These are phyloP conservation scores for Ceriops decandra DNA, from an alignment of 345 rosid species.

Conservation along the genomic window DNA sequence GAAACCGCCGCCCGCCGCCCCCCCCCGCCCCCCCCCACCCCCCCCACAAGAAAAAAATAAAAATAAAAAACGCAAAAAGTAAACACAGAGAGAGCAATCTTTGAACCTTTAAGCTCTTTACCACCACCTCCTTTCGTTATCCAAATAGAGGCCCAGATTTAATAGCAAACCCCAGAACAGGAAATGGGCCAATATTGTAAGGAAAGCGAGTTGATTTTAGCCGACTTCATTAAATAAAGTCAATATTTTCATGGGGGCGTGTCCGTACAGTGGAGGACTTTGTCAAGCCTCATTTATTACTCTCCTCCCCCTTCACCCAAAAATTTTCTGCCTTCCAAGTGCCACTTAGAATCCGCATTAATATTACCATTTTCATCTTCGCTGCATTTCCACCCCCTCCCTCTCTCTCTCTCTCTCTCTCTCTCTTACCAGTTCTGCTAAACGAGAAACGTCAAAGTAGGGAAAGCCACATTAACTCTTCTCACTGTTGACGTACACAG, in stretches of 20 bases:
- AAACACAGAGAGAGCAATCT: no score
- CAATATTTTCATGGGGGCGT: conserved; percentile 9
- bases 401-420: not conserved
- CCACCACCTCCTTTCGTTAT: no score
- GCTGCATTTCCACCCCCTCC: conserved; percentile 18
- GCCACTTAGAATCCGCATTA: conserved; percentile 42
- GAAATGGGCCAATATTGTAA: not conserved
- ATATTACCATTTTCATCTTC: conserved; percentile 42
- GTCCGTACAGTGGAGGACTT: conserved; percentile 32
- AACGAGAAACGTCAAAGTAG: conserved; percentile 10
- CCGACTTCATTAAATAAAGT: not conserved
- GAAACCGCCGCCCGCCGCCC: no score
- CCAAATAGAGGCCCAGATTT: not conserved
- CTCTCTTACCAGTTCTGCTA: conserved; percentile 11
- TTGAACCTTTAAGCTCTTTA: no score
- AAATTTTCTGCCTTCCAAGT: conserved; percentile 20
- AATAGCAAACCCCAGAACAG: not conserved
- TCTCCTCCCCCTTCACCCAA: conserved; percentile 34
- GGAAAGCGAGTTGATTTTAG: not conserved
- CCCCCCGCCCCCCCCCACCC: no score
- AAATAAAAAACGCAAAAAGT: no score
- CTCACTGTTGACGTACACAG: conserved; percentile 24
- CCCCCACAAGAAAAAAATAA: no score
- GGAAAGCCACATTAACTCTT: conserved; percentile 25
- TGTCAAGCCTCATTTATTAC: conserved; percentile 30